Base-by-base conservation (phyloP, 1,284 basidiomycete genomes). In the Tilletiopsis washingtonensis region DNA sequence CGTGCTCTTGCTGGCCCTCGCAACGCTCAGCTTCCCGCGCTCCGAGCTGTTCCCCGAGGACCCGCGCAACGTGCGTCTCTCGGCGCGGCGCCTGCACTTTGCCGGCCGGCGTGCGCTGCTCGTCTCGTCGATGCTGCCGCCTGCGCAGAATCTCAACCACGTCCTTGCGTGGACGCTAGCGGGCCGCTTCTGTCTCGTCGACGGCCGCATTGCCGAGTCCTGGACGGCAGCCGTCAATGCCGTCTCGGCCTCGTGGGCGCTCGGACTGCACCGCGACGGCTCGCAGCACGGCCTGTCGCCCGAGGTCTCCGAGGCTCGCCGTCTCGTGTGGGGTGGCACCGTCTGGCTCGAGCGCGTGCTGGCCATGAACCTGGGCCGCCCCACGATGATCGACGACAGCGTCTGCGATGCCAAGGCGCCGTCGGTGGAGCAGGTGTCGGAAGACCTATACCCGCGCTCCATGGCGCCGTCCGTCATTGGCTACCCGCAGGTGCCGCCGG, bases 211-310 rank as follows among this genome's bases (percentile, higher is more conserved):
- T 24, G 49, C 49, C 12, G 64, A 65, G 27, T 59, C 58, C 4
- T 70, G 62, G 50, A 65, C 59, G 4, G 27, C 47, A 9, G 54
- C 55, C 12, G 61, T 57, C 14, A 59, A 60, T 14, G 56, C 57
- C 2, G 64, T 69, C 0, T 50, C 55, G 12, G 53, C 60, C 23
- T 60, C 64, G 14, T 60, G 61, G 45, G 57, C 58, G 24, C 60
- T 71, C 38, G 66, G 68, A 2, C 53, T 71, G n/a, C 67, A 71
- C 42, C 61, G 69, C 11, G 67, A 71, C 32, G 67, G 65, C 12
- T 51, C 59, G 19, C 53, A 54, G 37, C 51, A 64, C 11, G 63
- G 62, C 3, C 54, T 70, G 5, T 47, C 54, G 1, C 45, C 49
- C 0, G 58, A 49, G 26, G 60, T 61, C 39, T 60, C 59, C 14